Base-by-base conservation (phyloP, 495 filamentous ascomycete genomes). In the Penicillium lagena region DNA sequence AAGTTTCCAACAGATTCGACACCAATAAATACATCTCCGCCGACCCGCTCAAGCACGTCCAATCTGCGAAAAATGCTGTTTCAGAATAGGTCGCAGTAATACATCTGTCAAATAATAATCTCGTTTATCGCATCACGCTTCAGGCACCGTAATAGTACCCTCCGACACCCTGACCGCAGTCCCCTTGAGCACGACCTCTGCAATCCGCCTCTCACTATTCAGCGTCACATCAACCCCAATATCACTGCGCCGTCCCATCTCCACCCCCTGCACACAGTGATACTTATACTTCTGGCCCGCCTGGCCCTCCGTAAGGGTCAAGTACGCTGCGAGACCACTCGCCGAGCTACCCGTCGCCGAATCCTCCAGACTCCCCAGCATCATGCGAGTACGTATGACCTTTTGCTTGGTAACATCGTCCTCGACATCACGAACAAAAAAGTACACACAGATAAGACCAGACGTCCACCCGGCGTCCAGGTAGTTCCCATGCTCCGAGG, bases 181-280 rank as follows among this genome's bases (percentile, higher is more conserved):
- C 0, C 81, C 81, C 14, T 69, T 78, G 46, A 85, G 42, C 49
- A 64, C 68, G 12, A 85, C 60, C 37, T 67, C 66, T 43, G 73
- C 68, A 39, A 84, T 55, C 45, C 31, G 43, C 14, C 57, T 60
- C 35, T 60, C 51, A 13, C 40, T 39, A 30, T 53, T 56, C 51
- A 68, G 52, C 12, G 45, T 61, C 39, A 76, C 72, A 29, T 60
- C 67, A 33, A 76, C 59, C 4, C 63, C 63, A 49, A 82, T 81
- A 37, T 77, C 73, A 67, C 85, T 89, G 51, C 63, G 65, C 45
- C 85, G 66, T 0, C 82, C 85, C 82, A 89, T 90, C 67, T 90
- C 86, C 10, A 89, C 81, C 0, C 86, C 87, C 66, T 90, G 87
- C 50, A 76, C 77, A 42, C 90, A 55, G 37, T 64, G 63, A 52